Evolutionary conservation across 805 yeast species (phyloP), one percentile per base, ranked within the genome.

Genomic region (Lipomyces mesembrius): DNA sequence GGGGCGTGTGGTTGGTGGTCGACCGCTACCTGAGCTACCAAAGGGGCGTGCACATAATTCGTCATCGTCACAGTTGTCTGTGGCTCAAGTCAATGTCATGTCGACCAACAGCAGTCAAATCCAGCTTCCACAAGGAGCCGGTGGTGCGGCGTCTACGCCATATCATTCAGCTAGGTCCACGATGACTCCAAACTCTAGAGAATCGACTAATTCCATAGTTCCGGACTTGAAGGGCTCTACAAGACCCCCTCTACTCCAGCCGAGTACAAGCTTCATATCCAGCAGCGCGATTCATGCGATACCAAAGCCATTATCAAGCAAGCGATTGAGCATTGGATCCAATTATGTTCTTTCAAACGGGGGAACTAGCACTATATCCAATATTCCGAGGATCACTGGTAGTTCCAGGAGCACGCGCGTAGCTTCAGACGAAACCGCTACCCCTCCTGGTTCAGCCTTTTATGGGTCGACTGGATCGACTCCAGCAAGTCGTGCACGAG

Each of bases 1-100:
- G 3, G 49, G 49, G 49, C 49, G 49, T n/a, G 49, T 43, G 49
- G 22, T n/a, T 43, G 49, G 49, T 5, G 55, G 27, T n/a, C 29
- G 55, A 9, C 55, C 55, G 11, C 55, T 52, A 52, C 55, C 55
- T 0, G 55, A 52, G 25, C 17, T 52, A 29, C 55, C 55, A 14
- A 52, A 29, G 55, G 2, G 14, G n/a, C 55, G 55, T 11, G 2
- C 17, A 1, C 20, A 14, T 25, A 25, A 52, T 29, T 52, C 32
- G 17, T 52, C 55, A 29, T 17, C 55, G 27, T 52, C 55, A 25
- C 55, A 25, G 20, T 7, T 8, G 49, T 43, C 22, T n/a, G 49
- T n/a, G 20, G 22, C 49, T 17, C 49, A 43, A 43, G 49, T 43
- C 49, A 43, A 12, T n/a, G 3, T 22, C 49, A 43, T n/a, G 22